Conservation (phyloP, 805 yeast genomes). For the Ogataea paraovalis region DNA sequence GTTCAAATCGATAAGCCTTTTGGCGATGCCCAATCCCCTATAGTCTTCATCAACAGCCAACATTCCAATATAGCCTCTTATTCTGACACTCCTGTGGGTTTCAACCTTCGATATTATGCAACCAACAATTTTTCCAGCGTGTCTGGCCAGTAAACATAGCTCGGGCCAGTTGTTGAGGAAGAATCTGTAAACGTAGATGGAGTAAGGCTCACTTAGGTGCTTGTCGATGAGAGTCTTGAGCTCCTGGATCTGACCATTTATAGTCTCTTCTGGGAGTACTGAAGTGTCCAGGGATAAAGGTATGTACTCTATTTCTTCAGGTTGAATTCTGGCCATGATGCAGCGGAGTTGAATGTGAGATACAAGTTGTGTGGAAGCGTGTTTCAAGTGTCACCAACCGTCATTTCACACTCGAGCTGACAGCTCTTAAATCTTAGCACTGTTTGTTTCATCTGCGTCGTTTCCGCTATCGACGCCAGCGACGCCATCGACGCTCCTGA, state of each 20-base stretch:
- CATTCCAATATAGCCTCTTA: conserved; percentile 96
- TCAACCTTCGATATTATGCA: conserved; percentile 81
- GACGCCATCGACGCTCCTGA: no score
- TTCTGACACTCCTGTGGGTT: conserved; percentile 64
- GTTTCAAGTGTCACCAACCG: no score
- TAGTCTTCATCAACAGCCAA: conserved; percentile 70
- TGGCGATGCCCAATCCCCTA: conserved; percentile 83
- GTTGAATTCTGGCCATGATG: no score
- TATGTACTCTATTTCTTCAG: conserved; percentile 17
- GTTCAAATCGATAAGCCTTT: conserved; percentile 56
- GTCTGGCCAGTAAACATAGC: conserved; percentile 63
- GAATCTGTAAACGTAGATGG: conserved; percentile 87
- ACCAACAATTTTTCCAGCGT: conserved; percentile 53
- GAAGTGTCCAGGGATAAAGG: conserved; percentile 21
- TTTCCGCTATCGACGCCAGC: no score
- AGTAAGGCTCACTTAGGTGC: conserved; percentile 90
- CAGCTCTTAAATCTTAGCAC: no score
- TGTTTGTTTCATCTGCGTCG: no score
- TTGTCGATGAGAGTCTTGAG: conserved; percentile 57
- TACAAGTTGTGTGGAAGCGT: no score
- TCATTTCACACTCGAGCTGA: no score
- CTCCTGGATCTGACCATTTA: conserved; percentile 42
- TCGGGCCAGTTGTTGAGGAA: conserved; percentile 91
- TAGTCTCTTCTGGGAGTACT: conserved; percentile 8
- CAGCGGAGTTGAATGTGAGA: no score